A percentile compares a stretch with the other conserved stretches of the same genome.
phyloP scores from a whole-genome alignment of 345 rosid genomes.

The Citropsis articulata region DNA sequence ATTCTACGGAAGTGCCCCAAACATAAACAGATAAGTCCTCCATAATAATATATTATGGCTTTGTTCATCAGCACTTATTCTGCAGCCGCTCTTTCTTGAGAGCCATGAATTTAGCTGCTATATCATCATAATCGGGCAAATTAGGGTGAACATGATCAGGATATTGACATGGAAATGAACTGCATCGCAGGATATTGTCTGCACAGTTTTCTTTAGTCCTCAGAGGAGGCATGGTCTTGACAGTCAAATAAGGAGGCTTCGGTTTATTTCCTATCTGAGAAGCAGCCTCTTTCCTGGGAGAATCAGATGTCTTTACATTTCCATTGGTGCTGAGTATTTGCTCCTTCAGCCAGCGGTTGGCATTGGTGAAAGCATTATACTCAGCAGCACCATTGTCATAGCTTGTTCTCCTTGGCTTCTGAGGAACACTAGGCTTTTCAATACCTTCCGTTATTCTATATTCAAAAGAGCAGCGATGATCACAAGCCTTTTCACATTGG shows the following conservation, averaged over 20 bases:
- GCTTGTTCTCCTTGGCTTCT: slow-evolving; percentile 24
- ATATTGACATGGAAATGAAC: slow-evolving; percentile 37
- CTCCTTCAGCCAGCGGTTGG: slow-evolving; percentile 8
- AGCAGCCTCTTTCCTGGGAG: slow-evolving; percentile 5
- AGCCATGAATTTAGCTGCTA: slow-evolving; percentile 61
- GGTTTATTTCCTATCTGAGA: slow-evolving; percentile 10
- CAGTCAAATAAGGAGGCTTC: slow-evolving; percentile 35
- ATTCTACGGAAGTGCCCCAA: not conserved
- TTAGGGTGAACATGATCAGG: slow-evolving; percentile 82
- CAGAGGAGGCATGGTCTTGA: slow-evolving; percentile 58
- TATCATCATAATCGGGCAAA: slow-evolving; percentile 82
- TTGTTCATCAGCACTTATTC: slow-evolving; percentile 6
- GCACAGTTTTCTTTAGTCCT: slow-evolving; percentile 20
- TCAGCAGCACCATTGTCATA: slow-evolving; percentile 17
- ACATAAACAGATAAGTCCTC: not conserved
- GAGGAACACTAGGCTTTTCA: slow-evolving; percentile 7
- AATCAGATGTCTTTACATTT: slow-evolving; percentile 4
- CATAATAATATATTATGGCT: not conserved
- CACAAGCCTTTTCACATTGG: not conserved
- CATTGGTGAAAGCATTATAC: slow-evolving; percentile 20
- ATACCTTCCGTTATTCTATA: slow-evolving; percentile 16
- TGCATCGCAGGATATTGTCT: slow-evolving; percentile 26
- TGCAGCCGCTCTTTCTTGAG: slow-evolving; percentile 48
- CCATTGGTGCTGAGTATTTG: not conserved
- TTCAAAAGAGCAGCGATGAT: not conserved